These are phyloP conservation scores for Aspergillus kassunensis DNA, from an alignment of 495 filamentous ascomycete genomes.

Conservation along the genomic window DNA sequence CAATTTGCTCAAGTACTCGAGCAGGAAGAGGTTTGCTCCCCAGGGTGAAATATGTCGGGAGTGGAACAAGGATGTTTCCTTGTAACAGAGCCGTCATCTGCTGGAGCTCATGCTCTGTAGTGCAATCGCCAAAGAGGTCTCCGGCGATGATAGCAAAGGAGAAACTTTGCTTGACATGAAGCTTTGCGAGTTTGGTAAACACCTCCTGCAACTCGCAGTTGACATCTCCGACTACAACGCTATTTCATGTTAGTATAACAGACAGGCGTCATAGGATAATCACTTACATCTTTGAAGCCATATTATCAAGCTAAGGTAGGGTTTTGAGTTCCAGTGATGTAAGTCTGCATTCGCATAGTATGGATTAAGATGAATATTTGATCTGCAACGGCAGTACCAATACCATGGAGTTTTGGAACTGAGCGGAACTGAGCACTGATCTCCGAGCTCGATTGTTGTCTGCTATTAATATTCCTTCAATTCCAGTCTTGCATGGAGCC, in stretches of 20 bases:
- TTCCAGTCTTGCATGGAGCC: not conserved
- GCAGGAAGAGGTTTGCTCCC: conserved; percentile 65
- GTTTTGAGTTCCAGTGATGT: conserved; percentile 14
- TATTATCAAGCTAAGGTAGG: conserved; percentile 10
- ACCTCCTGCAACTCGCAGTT: conserved; percentile 68
- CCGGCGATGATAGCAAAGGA: conserved; percentile 78
- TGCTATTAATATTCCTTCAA: not conserved
- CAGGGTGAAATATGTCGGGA: conserved; percentile 84
- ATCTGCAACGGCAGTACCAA: too few species aligned
- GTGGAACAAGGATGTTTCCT: conserved; percentile 64
- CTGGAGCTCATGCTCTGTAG: conserved; percentile 47
- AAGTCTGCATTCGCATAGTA: conserved; percentile 11
- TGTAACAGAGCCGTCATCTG: conserved; percentile 62
- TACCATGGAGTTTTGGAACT: too few species aligned
- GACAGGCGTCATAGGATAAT: not conserved
- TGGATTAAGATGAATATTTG: not conserved
- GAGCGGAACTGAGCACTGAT: too few species aligned
- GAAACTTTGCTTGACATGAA: conserved; percentile 84
- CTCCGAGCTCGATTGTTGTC: not conserved
- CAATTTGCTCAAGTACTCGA: conserved; percentile 64
- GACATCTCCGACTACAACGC: conserved; percentile 75
- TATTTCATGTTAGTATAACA: conserved; percentile 32
- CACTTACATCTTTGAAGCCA: conserved; percentile 69
- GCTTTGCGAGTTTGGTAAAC: conserved; percentile 70
- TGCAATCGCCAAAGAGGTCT: conserved; percentile 63